Base-by-base conservation (phyloP, 345 rosid genomes). In the Hibiscus trionum region DNA sequence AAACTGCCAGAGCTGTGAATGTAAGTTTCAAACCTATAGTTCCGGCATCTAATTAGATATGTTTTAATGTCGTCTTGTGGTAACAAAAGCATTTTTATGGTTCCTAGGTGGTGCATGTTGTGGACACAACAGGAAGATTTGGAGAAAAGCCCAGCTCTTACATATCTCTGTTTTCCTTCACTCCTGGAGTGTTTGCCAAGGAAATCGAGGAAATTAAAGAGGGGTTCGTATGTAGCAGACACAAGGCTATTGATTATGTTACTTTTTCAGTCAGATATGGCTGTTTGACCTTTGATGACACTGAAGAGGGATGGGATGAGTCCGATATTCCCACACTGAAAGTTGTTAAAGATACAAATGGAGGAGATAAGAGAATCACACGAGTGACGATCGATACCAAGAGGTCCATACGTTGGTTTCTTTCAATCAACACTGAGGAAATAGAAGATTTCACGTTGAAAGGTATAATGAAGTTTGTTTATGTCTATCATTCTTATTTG, bases 101-200 rank as follows among this genome's bases (percentile, higher is more conserved):
- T 73, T 60, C 79, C 53, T 80, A 87, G 98, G 93, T 94, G 63
- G 97, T 95, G 74, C 99, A 92, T 77, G 87, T 95, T 61, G 96
- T 95, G 61, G 96, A 95, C 79, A 80, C 96, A 65, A 85, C 83
- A n/a, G 76, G 78, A 69, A 71, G 76, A 56, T 68, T 64, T 64
- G 81, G 78, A 19, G 86, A 71, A 66, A 90, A 80, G 76, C 90
- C 88, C 8, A 66, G 59, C 46, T 86, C 97, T 15, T 95, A 72
- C 78, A 70, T 90, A 69, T 84, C 89, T 16, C 76, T 95, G 14
- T 95, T 77, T 83, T 92, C 99, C 60, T 37, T 76, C 21, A 95
- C 99, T 75, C 99, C 97, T 60, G 97, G 99, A 80, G 87, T 86
- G 80, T 82, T 95, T 77, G 77, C 83, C 4, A 76, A 70, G 79